Percentiles rank a stretch among this genome's conserved stretches.
Evolutionary conservation across 768 basidiomycete species (phyloP).

Genomic region (Rhodotorula toruloides): DNA sequence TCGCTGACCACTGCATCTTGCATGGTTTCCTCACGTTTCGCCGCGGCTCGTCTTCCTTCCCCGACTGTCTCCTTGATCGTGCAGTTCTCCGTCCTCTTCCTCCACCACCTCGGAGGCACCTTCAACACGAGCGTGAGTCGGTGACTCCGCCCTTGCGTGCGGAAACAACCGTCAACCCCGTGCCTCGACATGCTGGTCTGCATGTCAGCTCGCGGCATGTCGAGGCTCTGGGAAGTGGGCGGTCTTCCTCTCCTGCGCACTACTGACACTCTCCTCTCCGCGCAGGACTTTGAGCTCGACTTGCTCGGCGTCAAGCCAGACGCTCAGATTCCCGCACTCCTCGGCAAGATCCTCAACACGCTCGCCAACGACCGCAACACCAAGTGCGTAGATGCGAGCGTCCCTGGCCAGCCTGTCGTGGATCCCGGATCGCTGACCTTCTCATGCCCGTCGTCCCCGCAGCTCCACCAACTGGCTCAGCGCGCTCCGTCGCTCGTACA

Average conservation of each 20-base stretch:
- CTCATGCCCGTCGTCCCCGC: not conserved
- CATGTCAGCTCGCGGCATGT: too few relatives aligned
- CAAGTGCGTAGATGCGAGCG: too few relatives aligned
- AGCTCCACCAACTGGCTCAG: slow-evolving; percentile 19
- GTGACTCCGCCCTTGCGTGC: too few relatives aligned
- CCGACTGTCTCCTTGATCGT: too few relatives aligned
- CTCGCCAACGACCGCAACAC: slow-evolving; percentile 39
- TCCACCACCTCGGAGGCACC: slow-evolving; percentile 15
- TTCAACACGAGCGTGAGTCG: slow-evolving; percentile 29
- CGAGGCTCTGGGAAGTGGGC: too few relatives aligned
- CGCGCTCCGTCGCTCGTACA: slow-evolving; percentile 32
- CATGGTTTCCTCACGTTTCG: too few relatives aligned
- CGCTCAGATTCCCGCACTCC: slow-evolving; percentile 22
- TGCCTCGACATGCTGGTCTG: too few relatives aligned
- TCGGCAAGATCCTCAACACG: slow-evolving; percentile 36
- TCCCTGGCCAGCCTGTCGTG: not conserved
- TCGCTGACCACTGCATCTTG: too few relatives aligned
- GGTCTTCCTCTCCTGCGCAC: too few relatives aligned
- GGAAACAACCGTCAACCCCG: too few relatives aligned
- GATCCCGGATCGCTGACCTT: not conserved
- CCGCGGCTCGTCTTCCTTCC: too few relatives aligned
- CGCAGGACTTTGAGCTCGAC: slow-evolving; percentile 35
- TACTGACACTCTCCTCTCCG: too few relatives aligned
- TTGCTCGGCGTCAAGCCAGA: slow-evolving; percentile 8
- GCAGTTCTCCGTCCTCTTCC: slow-evolving; percentile 33